A percentile compares a stretch with the other conserved stretches of the same genome.
phyloP scores from a whole-genome alignment of 2,329 filamentous ascomycete genomes.

The Aureobasidium leucospermi region DNA sequence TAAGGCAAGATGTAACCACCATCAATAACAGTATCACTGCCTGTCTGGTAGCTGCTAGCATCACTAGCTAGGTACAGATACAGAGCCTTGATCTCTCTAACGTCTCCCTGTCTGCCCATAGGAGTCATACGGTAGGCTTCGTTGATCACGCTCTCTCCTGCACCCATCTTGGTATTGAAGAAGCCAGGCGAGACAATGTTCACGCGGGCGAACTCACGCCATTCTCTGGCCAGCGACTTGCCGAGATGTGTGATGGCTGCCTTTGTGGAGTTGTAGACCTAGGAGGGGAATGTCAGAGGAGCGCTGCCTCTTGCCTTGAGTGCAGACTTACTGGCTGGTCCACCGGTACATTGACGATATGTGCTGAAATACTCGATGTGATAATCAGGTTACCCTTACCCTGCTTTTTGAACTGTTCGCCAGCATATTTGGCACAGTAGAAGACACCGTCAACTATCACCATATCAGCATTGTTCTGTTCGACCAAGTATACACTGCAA shows the following conservation, averaged over 20 bases:
- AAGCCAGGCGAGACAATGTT: conserved; percentile 50
- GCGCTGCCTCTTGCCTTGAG: no score
- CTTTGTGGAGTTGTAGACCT: conserved; percentile 50
- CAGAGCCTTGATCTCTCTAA: conserved; percentile 28
- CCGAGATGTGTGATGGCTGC: conserved; percentile 50
- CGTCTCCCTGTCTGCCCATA: conserved; percentile 34
- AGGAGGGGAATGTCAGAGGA: not conserved
- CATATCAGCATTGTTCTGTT: not conserved
- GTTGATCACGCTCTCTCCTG: conserved; percentile 35
- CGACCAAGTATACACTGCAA: not conserved
- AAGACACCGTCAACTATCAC: conserved; percentile 31
- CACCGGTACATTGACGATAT: conserved; percentile 37
- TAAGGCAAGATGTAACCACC: conserved; percentile 30
- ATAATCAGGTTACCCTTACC: conserved; percentile 46
- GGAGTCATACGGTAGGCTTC: conserved; percentile 46
- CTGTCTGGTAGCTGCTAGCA: conserved; percentile 27
- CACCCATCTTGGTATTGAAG: conserved; percentile 51
- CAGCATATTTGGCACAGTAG: conserved; percentile 36
- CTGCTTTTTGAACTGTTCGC: conserved; percentile 35
- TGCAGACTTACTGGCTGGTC: conserved; percentile 40
- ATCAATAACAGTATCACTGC: conserved; percentile 28
- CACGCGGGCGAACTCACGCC: conserved; percentile 51
- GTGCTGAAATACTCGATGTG: conserved; percentile 28
- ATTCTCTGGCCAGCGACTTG: conserved; percentile 49
- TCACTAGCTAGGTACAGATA: conserved; percentile 29